Evolutionary conservation across 2,329 filamentous ascomycete genomes (phyloP), one percentile per base, ranked within the genome.

Genomic region (Cytospora chrysosperma): DNA sequence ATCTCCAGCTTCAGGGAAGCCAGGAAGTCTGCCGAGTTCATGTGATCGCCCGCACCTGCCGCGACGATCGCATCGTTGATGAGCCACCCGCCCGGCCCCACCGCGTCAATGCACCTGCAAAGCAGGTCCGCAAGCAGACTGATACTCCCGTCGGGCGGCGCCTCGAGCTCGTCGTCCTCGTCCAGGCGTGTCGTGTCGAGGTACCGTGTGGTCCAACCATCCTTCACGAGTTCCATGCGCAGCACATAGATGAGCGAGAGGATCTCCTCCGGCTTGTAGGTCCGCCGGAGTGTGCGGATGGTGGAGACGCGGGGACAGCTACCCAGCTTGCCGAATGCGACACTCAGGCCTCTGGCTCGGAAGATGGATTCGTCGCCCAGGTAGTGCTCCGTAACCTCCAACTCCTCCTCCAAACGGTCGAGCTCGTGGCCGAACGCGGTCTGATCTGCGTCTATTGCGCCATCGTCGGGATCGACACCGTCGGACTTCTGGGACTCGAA

Each of bases 181-280:
- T 84, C 80, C 32, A 81, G 77, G 58, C 79, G 75, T 19, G 82
- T 81, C 13, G 78, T 75, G 69, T 90, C 88, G 43, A 90, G 76
- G 73, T 93, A 92, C 26, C 85, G 82, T 21, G 86, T 85, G 0
- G 89, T 92, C 91, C 91, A 94, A 34, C 88, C 88, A 63, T 90
- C 90, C 67, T 87, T 85, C 58, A 88, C 85, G 53, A 94, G 81
- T 75, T 93, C 89, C 67, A 89, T 82, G 62, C 90, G 86, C 32
- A 94, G 80, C 7, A 93, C 80, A 68, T 89, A 85, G 69, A 93
- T 88, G 59, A 94, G 81, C 40, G 87, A 87, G 13, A 92, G 78
- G 27, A 90, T 85, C 68, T 93, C 88, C 67, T 88, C 83, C 3
- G 85, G 87, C 55, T 83, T 82, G 65, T 92, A 84, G 30, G 82